Base-by-base conservation (phyloP, 306 rosid genomes). In the Hippophae gyantsensis region DNA sequence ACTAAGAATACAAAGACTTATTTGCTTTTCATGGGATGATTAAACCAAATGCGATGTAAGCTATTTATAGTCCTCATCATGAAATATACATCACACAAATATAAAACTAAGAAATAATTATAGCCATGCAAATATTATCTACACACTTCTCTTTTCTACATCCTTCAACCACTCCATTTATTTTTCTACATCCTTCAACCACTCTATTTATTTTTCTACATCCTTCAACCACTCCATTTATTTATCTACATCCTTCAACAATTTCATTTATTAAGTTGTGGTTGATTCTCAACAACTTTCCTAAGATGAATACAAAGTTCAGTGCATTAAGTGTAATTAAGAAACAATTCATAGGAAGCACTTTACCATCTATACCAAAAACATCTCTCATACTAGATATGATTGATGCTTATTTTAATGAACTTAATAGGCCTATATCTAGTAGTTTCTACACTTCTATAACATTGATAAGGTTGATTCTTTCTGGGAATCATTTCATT, bases 401-500 rank as follows among this genome's bases (percentile, higher is more conserved):
- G 1, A 68, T 87, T 73, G 96, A 92, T 77, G 62, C 87, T 68
- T 87, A 96, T 85, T 82, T 69, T 53, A 92, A 92, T 75, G 75
- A 66, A 57, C 86, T 92, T 41, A 78, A 48, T 43, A 95, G 98
- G 56, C 43, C 87, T 69, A 74, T 92, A 72, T 96, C 98, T 48
- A 76, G 58, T 55, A 72, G 86, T 73, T 80, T 87, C 69, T 86
- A 87, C 68, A 54, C 82, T 58, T 87, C 95, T 10, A 6, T 52
- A 48, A 74, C 89, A 60, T 71, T 92, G 80, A 58, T 63, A 67
- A 83, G 69, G 44, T 79, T 87, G 62, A 92, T 87, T 74, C 96
- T 92, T 69, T 92, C 98, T 7, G 80, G 86, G 72, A 92, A 92
- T 69, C 77, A 77, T 23, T 71, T 92, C 53, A 79, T 72, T 0